Evolutionary conservation across 1,284 basidiomycete species (phyloP).

Genomic region (Malassezia nana): DNA sequence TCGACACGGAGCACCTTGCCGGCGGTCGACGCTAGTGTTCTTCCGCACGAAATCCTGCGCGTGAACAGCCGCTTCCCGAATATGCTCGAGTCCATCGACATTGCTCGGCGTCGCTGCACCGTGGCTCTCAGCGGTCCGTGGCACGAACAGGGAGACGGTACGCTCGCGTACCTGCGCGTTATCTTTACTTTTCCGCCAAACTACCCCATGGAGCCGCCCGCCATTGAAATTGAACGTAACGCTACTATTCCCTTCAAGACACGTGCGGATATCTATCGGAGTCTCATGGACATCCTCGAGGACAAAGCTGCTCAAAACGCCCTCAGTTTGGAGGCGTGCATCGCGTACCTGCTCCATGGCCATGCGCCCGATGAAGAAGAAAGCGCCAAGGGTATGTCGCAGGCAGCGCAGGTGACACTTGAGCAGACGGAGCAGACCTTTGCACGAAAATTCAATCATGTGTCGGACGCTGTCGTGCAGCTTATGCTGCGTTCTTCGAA

Average conservation of each 20-base stretch:
- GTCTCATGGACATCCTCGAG: conserved; percentile 20
- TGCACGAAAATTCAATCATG: conserved; percentile 30
- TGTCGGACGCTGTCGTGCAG: conserved; percentile 30
- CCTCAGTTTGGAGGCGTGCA: conserved; percentile 29
- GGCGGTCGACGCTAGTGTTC: neutral
- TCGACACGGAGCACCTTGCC: neutral
- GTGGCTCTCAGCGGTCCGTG: conserved; percentile 41
- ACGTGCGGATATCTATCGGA: conserved; percentile 32
- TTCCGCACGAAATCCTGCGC: conserved; percentile 32
- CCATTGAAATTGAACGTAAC: conserved; percentile 40
- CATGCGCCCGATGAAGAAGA: neutral
- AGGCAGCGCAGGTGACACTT: neutral
- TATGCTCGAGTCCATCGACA: conserved; percentile 36
- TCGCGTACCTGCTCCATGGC: conserved; percentile 20
- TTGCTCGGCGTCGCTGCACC: conserved; percentile 31
- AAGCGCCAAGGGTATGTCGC: neutral
- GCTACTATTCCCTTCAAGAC: conserved; percentile 36
- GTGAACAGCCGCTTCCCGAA: conserved; percentile 31
- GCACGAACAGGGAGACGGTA: conserved; percentile 22
- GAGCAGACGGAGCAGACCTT: conserved; percentile 22
- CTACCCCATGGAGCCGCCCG: conserved; percentile 32
- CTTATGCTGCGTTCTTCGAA: conserved; percentile 22
- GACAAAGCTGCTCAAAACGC: conserved; percentile 15
- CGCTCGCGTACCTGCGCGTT: conserved; percentile 37
- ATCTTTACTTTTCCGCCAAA: conserved; percentile 29